Evolutionary conservation across 2,329 filamentous ascomycete genomes (phyloP).

Genomic region (Alternaria sp.): DNA sequence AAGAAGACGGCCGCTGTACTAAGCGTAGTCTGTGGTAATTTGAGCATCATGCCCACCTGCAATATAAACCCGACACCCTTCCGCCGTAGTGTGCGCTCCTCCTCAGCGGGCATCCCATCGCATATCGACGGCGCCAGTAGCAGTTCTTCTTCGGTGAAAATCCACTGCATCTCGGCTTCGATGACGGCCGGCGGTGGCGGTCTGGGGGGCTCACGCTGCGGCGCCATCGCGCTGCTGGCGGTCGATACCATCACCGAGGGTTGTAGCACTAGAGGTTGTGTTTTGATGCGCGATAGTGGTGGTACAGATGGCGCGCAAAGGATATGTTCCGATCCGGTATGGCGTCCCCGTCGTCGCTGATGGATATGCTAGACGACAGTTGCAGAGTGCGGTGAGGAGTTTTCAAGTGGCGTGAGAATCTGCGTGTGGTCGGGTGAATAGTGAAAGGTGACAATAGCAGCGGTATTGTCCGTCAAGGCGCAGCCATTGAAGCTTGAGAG

Average conservation of each 20-base stretch:
- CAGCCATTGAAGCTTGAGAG: slow-evolving; percentile 10
- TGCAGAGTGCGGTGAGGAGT: background rate
- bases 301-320: background rate
- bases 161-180: slow-evolving; percentile 76
- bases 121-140: slow-evolving; percentile 81
- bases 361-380: background rate
- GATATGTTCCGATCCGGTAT: background rate
- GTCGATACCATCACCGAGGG: slow-evolving; percentile 38
- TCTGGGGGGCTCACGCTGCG: slow-evolving; percentile 41
- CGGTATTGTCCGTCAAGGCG: slow-evolving; percentile 8
- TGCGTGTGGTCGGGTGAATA: background rate
- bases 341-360: background rate
- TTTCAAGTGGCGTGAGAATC: background rate
- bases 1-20: slow-evolving; percentile 94
- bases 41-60: slow-evolving; percentile 89
- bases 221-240: slow-evolving; percentile 21
- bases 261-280: background rate
- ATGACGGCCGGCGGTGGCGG: slow-evolving; percentile 56
- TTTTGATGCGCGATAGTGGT: background rate
- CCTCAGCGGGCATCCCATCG: slow-evolving; percentile 76
- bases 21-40: slow-evolving; percentile 88
- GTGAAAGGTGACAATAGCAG: background rate
- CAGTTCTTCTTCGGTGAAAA: slow-evolving; percentile 84
- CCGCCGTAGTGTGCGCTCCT: slow-evolving; percentile 80
- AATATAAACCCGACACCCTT: slow-evolving; percentile 98